Evolutionary conservation across 2,329 filamentous ascomycete species (phyloP), one percentile per base, ranked within the genome.

Genomic region (Paracoccidioides lutzii): DNA sequence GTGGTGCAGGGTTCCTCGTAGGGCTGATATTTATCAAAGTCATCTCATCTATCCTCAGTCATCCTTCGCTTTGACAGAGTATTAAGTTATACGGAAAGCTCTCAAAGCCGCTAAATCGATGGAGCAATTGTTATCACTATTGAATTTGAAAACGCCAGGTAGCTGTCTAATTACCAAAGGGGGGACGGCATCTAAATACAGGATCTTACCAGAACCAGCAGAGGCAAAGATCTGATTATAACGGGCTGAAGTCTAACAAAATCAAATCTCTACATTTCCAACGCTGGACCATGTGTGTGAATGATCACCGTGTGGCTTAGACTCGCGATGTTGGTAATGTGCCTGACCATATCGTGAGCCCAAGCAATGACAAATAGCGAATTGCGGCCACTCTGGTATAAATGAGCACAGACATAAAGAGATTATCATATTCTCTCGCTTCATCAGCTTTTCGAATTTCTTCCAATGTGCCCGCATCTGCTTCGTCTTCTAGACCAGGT

Each of bases 311-410:
- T 76, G 54, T 78, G 71, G 5, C 70, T 74, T 51, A 80, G 59
- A 58, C 73, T 76, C 4, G 72, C 73, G 69, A 78, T 75, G 28
- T 69, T 69, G 0, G 63, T 67, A 57, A 68, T 73, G 5, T 65
- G 59, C 41, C 71, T 65, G 30, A 67, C 69, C 30, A 74, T 65
- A 0, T 73, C 73, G n/a, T 77, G 63, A 14, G 78, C 74, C 28
- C 77, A 77, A 2, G 76, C 70, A 2, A 80, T 72, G 46, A 80
- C 65, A 64, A 76, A 75, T 10, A 81, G 66, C 15, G 76, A 76
- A 56, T 81, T 81, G 30, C 76, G 73, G 60, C 81, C 80, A 38
- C 75, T 78, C 0, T 78, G 75, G 61, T 80, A 82, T 45, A 81
- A 68, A 64, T 82, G 80, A 3, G 78, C 78, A 60, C 76, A 79